Base-by-base conservation (phyloP, 768 basidiomycete species). In the Boletus sp. region DNA sequence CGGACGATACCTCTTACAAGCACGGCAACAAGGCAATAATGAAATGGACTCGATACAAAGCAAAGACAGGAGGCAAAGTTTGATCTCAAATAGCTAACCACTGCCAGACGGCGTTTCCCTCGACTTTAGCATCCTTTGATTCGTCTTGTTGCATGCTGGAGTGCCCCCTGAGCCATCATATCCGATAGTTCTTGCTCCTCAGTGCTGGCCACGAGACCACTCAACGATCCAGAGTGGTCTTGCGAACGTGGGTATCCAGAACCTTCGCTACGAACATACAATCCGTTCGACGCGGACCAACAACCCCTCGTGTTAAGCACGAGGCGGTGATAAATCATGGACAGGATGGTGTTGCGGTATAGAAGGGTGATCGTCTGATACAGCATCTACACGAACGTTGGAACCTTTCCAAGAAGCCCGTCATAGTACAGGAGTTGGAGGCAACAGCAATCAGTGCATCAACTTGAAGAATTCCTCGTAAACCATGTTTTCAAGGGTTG, bases 271-370 rank as follows among this genome's bases (percentile, higher is more conserved):
- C 24, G 17, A 2, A 55, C 4, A 18, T 40, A 6, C 24, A 58
- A 29, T 11, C 24, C 47, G 20, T 11, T 20, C 5, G 54, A 58
- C 10, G 9, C 3, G 4, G 28, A 47, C 8, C 32, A 41, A 35
- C 45, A 17, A 7, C 24, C 46, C 36, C 3, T 59, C 18, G 55
- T 41, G 24, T 30, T 24, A 30, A 61, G 32, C 18, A 55, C 54
- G 6, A 61, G 32, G 24, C 54, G 54, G 4, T 37, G 37, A 46
- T 50, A 60, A 14, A 60, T 55, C 32, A 60, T 15, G 20, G 36
- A 60, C 3, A 53, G 60, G 5, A 60, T 7, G 17, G 36, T 15
- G 11, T 20, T 17, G 28, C 11, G 20, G 42, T 39, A 54, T 8
- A 40, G 14, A 7, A 1, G 7, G 7, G 9, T 24, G 30, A 57